phyloP scores from a whole-genome alignment of 352 stramenopile genomes.

The Nothophytophthora sp. region DNA sequence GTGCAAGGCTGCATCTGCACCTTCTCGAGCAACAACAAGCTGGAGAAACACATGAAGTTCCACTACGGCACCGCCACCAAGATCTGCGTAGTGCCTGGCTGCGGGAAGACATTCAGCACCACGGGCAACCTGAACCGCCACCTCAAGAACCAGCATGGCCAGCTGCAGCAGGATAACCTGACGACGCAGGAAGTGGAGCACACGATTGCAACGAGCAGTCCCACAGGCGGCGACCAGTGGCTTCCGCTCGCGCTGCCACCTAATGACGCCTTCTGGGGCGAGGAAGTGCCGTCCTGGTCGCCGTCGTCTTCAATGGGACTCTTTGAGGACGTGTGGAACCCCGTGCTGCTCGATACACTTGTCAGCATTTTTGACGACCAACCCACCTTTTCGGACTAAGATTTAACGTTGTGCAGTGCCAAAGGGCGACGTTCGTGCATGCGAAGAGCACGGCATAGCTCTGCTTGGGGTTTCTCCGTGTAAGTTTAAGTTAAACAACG shows the following conservation, averaged over 20 bases:
- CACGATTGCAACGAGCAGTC: conserved; percentile 14
- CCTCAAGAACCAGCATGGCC: conserved; percentile 16
- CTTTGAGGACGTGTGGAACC: conserved; percentile 30
- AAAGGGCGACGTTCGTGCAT: too few species aligned
- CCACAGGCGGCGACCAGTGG: conserved; percentile 30
- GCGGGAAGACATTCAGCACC: conserved; percentile 55
- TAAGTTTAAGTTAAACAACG: too few species aligned
- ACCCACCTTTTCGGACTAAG: conserved; percentile 20
- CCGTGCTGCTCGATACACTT: conserved; percentile 22
- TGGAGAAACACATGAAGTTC: conserved; percentile 36
- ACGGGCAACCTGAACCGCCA: conserved; percentile 49
- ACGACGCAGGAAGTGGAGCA: neutral
- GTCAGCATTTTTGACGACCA: conserved; percentile 31
- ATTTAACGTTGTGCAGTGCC: neutral
- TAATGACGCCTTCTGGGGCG: conserved; percentile 8
- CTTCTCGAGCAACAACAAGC: conserved; percentile 20
- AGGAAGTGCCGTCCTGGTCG: conserved; percentile 7
- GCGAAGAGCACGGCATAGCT: too few species aligned
- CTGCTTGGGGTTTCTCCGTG: too few species aligned
- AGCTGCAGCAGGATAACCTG: conserved; percentile 7
- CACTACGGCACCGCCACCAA: conserved; percentile 26
- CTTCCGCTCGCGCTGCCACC: conserved; percentile 5
- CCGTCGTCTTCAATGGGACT: conserved; percentile 10
- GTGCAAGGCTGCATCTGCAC: conserved; percentile 11
- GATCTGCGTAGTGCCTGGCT: conserved; percentile 22